Base-by-base conservation (phyloP, 2,329 filamentous ascomycete genomes). In the Phoma sp. region DNA sequence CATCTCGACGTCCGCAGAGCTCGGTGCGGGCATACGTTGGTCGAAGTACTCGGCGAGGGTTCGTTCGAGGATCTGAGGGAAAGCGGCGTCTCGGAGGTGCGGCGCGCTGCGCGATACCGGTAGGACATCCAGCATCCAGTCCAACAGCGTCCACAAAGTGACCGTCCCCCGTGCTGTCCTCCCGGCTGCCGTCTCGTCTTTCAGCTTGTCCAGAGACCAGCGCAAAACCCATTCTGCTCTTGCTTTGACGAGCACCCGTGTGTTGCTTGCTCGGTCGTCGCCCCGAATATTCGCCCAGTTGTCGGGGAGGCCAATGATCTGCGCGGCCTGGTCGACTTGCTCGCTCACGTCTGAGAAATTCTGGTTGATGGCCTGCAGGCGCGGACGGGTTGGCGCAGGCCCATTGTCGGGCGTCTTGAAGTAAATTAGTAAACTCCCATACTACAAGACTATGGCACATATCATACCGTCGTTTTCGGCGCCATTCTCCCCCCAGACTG, bases 91-190 rank as follows among this genome's bases (percentile, higher is more conserved):
- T 22, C 85, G 86, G 6, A 96, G 80, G 4, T 89, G 86, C 53
- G 86, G 86, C 7, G 90, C 89, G 23, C 90, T 79, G 9, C 85
- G 87, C 40, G 89, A 86, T 0, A 86, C 77, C 0, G 90, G 87
- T 14, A 93, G 84, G n/a, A 85, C 77, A 44, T 80, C 77, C 48
- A 90, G 81, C 42, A 89, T 78, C 54, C 81, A 82, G 39, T 79
- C 78, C 23, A 92, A 71, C 32, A 91, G 80, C 27, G 77, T 79
- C 89, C 83, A 87, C 27, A 78, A 75, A 40, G 66, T 65, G n/a
- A 71, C 59, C 37, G 78, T 76, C 30, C 74, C 69, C 45, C 79
- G 77, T 47, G 79, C 79, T 41, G 67, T 66, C 18, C 48, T 65
- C 23, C 74, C 67, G 30, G 58, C 61, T 37, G 69, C 74, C 30